Evolutionary conservation across 257 asterid species (phyloP).

Genomic region (Lycium ferocissimum): DNA sequence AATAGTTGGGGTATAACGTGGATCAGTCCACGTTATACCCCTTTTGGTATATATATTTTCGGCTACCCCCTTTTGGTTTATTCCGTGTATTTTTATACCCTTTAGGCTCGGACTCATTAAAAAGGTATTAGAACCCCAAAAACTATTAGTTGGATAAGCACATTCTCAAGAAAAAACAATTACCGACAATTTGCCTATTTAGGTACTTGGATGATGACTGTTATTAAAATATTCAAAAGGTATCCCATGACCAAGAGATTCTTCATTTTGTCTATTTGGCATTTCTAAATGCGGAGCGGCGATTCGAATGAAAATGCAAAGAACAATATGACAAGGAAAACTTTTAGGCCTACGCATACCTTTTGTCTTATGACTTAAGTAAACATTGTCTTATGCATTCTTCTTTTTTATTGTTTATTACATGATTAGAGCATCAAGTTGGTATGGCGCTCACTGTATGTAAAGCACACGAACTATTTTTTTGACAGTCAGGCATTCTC

Average conservation of each 20-base stretch:
- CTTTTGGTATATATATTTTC: too few relatives aligned
- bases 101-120: too few relatives aligned
- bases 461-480: not conserved
- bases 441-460: not conserved
- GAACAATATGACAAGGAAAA: not conserved
- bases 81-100: too few relatives aligned
- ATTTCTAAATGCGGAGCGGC: conserved; percentile 33
- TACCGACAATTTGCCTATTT: not conserved
- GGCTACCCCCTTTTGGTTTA: too few relatives aligned
- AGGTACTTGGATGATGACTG: conserved; percentile 27
- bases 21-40: too few relatives aligned
- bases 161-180: not conserved
- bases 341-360: not conserved
- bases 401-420: not conserved
- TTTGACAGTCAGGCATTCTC: not conserved
- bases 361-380: conserved; percentile 24
- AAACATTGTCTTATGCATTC: conserved; percentile 10
- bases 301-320: conserved; percentile 29
- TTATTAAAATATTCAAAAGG: not conserved
- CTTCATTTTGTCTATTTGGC: conserved; percentile 17
- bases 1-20: too few relatives aligned
- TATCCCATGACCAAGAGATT: not conserved
- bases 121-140: not conserved
- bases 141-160: conserved; percentile 37
- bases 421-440: too few relatives aligned